Evolutionary conservation across 192 early-diverging fungal species (phyloP).

Genomic region (Backusella morwellensis): DNA sequence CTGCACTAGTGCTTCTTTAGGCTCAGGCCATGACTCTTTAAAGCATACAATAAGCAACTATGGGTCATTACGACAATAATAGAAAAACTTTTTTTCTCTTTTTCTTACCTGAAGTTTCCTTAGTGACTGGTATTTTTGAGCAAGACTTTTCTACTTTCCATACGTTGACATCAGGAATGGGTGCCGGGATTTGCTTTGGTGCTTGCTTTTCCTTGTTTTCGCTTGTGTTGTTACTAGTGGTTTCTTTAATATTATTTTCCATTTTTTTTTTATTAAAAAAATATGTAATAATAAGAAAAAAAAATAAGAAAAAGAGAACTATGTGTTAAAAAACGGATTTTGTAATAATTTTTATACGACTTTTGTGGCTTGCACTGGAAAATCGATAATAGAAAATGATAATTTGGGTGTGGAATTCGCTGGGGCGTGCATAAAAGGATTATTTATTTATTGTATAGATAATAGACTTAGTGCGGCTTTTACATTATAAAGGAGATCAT

Average conservation of each 20-base stretch:
- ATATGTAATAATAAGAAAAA: background rate
- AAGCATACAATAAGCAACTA: background rate
- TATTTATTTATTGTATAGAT: too few relatives aligned
- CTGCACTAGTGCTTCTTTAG: constrained; percentile 23
- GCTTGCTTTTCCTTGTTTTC: constrained; percentile 7
- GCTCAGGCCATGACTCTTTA: constrained; percentile 32
- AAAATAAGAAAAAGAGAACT: background rate
- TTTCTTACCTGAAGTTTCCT: constrained; percentile 15
- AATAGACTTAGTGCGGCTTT: too few relatives aligned
- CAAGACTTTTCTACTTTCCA: constrained; percentile 29
- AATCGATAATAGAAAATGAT: background rate
- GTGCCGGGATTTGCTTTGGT: constrained; percentile 25
- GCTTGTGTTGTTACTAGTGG: background rate
- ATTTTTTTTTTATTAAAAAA: background rate
- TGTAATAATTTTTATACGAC: background rate
- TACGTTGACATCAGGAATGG: constrained; percentile 35
- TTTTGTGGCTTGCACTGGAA: background rate
- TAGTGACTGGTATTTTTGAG: background rate
- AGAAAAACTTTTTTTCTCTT: background rate
- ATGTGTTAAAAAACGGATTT: background rate
- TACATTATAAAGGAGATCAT: too few relatives aligned
- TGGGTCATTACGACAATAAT: background rate
- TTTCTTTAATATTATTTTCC: background rate
- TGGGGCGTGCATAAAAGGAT: too few relatives aligned
- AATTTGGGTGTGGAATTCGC: background rate